Conservation (phyloP, 768 basidiomycete genomes). For the Termitomyces sp. region DNA sequence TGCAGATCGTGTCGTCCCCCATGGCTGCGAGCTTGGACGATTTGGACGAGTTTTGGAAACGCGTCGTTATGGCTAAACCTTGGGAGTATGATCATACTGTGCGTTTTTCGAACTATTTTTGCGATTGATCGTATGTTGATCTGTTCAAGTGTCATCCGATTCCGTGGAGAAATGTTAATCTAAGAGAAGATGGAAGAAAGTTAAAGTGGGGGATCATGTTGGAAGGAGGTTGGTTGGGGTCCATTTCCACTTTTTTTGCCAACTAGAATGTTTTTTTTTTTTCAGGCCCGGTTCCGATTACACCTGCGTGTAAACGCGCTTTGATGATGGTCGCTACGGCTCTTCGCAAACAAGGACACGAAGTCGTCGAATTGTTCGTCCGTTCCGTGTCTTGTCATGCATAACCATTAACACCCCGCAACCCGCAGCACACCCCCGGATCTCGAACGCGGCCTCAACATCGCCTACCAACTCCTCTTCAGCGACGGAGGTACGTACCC, state of each 20-base stretch:
- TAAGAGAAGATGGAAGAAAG: slow-evolving; percentile 40
- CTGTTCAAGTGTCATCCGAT: slow-evolving; percentile 52
- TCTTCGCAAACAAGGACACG: slow-evolving; percentile 54
- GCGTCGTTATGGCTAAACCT: slow-evolving; percentile 52
- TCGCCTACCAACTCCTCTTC: slow-evolving; percentile 51
- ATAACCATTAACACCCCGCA: no score
- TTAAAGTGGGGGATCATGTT: slow-evolving; percentile 59
- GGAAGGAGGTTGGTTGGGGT: slow-evolving; percentile 53
- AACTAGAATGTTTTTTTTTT: neutral
- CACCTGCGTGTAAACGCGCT: slow-evolving; percentile 58
- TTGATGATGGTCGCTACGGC: slow-evolving; percentile 44
- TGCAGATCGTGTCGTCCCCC: slow-evolving; percentile 50
- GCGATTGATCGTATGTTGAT: slow-evolving; percentile 5
- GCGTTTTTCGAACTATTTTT: slow-evolving; percentile 6
- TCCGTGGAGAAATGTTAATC: slow-evolving; percentile 42
- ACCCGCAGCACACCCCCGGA: slow-evolving; percentile 40
- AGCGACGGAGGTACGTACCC: slow-evolving; percentile 53
- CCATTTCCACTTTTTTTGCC: neutral
- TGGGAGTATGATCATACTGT: slow-evolving; percentile 65
- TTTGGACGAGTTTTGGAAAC: slow-evolving; percentile 60
- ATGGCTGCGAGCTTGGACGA: slow-evolving; percentile 60
- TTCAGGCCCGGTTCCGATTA: slow-evolving; percentile 51
- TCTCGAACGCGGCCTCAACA: slow-evolving; percentile 40
- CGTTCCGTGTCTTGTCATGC: no score
- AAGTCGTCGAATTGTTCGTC: slow-evolving; percentile 58